Evolutionary conservation across 2,329 filamentous ascomycete genomes (phyloP).

Genomic region (Mollisia scopiformis): DNA sequence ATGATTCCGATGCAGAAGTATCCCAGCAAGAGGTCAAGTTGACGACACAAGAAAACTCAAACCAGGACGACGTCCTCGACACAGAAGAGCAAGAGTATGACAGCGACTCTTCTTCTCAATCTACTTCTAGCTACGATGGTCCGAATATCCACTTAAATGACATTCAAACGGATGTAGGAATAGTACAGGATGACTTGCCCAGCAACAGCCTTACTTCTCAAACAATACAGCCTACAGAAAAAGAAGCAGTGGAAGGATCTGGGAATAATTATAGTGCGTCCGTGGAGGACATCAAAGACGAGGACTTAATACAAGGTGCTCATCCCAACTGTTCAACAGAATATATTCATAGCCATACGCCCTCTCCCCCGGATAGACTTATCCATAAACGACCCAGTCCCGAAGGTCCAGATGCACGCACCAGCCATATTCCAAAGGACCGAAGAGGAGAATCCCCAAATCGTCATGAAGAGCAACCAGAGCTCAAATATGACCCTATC

Average conservation of each 20-base stretch:
- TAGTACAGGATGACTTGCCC: background rate
- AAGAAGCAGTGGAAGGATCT: background rate
- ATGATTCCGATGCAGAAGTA: no score
- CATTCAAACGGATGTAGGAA: background rate
- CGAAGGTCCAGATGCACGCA: background rate
- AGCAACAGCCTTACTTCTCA: background rate
- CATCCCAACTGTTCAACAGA: slow-evolving; percentile 4
- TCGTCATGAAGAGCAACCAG: no score
- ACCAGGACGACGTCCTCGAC: background rate
- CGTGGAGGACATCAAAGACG: slow-evolving; percentile 2
- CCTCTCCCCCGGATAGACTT: background rate
- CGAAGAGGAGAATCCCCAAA: no score
- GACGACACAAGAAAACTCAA: background rate
- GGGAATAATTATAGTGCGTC: background rate
- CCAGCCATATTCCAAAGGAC: no score
- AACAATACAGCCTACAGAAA: background rate
- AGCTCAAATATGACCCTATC: no score
- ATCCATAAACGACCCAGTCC: background rate
- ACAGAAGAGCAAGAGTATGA: background rate
- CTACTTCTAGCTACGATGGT: background rate
- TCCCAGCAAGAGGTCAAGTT: no score
- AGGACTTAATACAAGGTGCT: slow-evolving; percentile 1
- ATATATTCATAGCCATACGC: background rate
- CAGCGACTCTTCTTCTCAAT: background rate
- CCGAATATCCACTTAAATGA: background rate